Evolutionary conservation across 2,329 filamentous ascomycete species (phyloP).

Genomic region (Sporothrix schenckii): DNA sequence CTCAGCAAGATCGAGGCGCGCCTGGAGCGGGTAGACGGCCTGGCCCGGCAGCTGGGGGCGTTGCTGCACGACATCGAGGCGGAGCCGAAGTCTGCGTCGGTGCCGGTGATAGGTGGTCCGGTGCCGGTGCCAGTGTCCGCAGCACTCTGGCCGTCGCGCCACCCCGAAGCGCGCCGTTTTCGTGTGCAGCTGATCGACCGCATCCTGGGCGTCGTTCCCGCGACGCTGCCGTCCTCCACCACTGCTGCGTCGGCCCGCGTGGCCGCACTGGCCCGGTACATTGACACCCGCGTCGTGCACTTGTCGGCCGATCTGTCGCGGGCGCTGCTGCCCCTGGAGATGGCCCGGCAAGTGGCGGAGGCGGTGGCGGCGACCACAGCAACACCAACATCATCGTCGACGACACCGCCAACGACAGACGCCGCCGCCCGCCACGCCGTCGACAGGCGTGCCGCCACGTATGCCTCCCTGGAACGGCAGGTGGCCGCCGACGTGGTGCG

Average conservation of each 20-base stretch:
- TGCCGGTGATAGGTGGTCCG: background rate
- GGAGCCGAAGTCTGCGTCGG: background rate
- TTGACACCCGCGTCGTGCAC: background rate
- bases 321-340: background rate
- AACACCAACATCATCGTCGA: too few relatives aligned
- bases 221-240: background rate
- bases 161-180: background rate
- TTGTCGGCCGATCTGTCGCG: background rate
- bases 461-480: background rate
- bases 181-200: slow-evolving; percentile 9
- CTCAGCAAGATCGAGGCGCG: background rate
- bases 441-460: background rate
- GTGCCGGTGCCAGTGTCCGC: too few relatives aligned
- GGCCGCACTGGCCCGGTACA: background rate
- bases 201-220: background rate
- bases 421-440: background rate
- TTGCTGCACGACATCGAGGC: background rate
- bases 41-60: background rate
- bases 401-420: background rate
- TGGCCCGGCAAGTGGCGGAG: background rate
- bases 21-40: background rate
- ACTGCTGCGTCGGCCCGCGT: background rate
- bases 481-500: background rate
- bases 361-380: too few relatives aligned
- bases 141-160: background rate